Evolutionary conservation across 2,329 filamentous ascomycete species (phyloP), one percentile per base, ranked within the genome.

Genomic region (Mollisiaceae sp.): DNA sequence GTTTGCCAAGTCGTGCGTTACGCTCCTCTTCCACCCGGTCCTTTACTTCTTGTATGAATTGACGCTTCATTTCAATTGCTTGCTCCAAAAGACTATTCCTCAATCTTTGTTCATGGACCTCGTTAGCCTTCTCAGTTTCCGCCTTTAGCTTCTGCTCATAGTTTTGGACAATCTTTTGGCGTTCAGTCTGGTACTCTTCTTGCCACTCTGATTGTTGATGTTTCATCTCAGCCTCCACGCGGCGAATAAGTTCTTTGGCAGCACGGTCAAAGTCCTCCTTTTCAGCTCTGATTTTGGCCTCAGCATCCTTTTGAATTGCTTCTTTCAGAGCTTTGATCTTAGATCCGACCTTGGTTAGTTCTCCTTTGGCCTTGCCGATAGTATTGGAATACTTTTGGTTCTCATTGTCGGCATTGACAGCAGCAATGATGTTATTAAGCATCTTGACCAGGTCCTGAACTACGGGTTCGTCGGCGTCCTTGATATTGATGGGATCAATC

Each of bases 381-480:
- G 93, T 90, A 2, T 86, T 85, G 60, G 87, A 88, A 79, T 95
- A 97, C 78, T 91, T 93, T 71, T 85, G 85, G 68, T 90, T 87
- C 64, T 92, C 87, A 67, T 90, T 87, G 77, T 97, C 94, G 65
- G 91, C 91, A 78, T 97, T 97, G 77, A 97, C 89, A 56, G 96
- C 92, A 9, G 92, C 89, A 76, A 99, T 97, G 73, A 99, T 90
- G 78, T 97, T 93, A 80, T 99, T 99, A 73, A 99, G 85, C 81
- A 97, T 94, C 81, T 92, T 94, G 66, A 97, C 93, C 6, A 99
- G 84, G 74, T 98, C 93, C 79, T 97, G 93, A 24, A 98, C 91
- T 41, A 97, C 86, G 35, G 92, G 91, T 77, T 98, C 94, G 66
- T 89, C 87, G 61, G 91, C 92, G 73, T 93, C 86, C 62, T 87